Conservation (phyloP, 2,329 filamentous ascomycete genomes). For the Cercospora zeina region DNA sequence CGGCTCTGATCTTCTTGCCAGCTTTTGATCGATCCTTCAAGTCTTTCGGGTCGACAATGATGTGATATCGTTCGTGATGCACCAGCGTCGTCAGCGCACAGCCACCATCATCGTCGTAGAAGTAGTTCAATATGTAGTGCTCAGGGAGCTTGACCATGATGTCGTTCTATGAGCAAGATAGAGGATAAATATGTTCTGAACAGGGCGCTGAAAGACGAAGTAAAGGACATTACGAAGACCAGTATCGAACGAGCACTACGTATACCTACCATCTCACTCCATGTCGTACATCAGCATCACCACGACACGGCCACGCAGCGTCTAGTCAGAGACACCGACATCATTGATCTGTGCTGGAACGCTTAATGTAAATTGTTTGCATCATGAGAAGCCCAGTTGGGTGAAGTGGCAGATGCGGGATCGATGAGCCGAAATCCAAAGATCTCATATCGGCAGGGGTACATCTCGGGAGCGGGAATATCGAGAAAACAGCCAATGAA, state of each 20-base stretch:
- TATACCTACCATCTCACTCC: background rate
- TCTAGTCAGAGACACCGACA: conserved; percentile 25
- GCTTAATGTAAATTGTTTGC: conserved; percentile 13
- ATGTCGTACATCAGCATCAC: conserved; percentile 7
- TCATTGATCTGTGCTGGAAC: conserved; percentile 21
- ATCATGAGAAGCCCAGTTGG: conserved; percentile 20
- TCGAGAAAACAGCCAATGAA: background rate
- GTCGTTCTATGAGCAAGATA: background rate
- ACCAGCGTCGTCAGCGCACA: conserved; percentile 39
- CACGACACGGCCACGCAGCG: background rate
- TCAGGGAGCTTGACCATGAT: conserved; percentile 29
- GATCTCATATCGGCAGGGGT: conserved; percentile 7
- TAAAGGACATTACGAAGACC: background rate
- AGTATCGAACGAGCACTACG: background rate
- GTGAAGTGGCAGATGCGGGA: conserved; percentile 19
- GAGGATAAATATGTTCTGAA: background rate
- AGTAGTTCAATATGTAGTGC: conserved; percentile 39
- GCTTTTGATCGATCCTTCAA: conserved; percentile 29
- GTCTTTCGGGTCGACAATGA: conserved; percentile 36
- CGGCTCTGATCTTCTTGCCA: conserved; percentile 26
- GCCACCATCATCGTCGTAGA: conserved; percentile 37
- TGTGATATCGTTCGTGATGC: conserved; percentile 38
- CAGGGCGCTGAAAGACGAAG: background rate
- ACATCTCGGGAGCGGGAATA: conserved; percentile 9
- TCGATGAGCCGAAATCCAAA: conserved; percentile 8